Evolutionary conservation across 2,329 filamentous ascomycete species (phyloP), one percentile per base, ranked within the genome.

Genomic region (Calonectria hawksworthii): DNA sequence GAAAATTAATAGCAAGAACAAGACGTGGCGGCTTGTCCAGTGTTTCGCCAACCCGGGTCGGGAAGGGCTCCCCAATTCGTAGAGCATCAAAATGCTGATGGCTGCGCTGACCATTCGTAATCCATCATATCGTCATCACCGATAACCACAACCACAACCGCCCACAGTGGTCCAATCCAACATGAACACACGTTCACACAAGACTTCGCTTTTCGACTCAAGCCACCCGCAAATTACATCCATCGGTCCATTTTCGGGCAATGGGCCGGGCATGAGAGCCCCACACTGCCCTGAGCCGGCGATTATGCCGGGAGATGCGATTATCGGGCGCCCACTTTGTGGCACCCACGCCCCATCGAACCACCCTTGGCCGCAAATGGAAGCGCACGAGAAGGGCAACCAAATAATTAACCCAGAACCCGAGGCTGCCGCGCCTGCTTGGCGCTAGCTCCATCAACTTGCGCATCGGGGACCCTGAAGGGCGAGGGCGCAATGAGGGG

Each of bases 301-400:
- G 66, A 73, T 72, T 66, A 72, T 76, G 68, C 68, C 75, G 75
- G 72, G 70, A 78, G 72, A 74, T 74, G 68, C 59, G 65, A 76
- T 52, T 72, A 74, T 41, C 72, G 65, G 68, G 66, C 56, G 56
- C 56, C 56, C 56, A 41, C 56, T 41, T 14, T 61, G 56, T 47
- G 41, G 41, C 21, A 47, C 41, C 41, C 41, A 47, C 21, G 36
- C 28, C 72, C 69, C 52, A 75, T 78, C 74, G 76, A 77, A 77
- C 78, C 78, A 78, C 70, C 74, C 65, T 28, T 70, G 68, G 65
- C 74, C 34, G n/a, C 72, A 68, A 72, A 56, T 66, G 66, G 61
- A 68, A 75, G 51, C 11, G 64, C 26, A 74, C 44, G 56, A 65
- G 41, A 61, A 47, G 51, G 63, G 51, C 23, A 75, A 54, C 32